phyloP scores from a whole-genome alignment of 345 rosid genomes.

The Moringa oleifera region DNA sequence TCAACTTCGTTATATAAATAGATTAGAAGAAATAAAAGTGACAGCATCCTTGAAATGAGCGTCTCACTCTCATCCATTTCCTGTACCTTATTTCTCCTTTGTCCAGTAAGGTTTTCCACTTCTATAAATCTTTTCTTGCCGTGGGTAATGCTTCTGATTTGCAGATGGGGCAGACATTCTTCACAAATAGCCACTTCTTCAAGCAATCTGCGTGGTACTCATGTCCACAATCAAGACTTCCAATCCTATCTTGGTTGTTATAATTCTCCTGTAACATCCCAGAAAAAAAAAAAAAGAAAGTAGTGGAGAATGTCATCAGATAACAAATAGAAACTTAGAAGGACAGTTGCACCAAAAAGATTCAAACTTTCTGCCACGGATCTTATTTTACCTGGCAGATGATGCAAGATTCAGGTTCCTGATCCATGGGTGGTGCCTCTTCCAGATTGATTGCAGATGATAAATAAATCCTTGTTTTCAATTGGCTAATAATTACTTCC shows the following conservation, averaged over 20 bases:
- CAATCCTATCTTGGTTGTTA: conserved; percentile 47
- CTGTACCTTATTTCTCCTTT: conserved; percentile 15
- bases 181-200: conserved; percentile 78
- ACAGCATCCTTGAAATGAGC: conserved; percentile 8
- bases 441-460: conserved; percentile 46
- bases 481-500: conserved; percentile 34
- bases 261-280: conserved; percentile 52
- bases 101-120: neutral
- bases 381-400: conserved; percentile 74
- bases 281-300: neutral
- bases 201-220: conserved; percentile 78
- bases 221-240: conserved; percentile 67
- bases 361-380: neutral
- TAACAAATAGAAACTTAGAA: neutral
- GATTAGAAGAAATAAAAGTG: conserved; percentile 20
- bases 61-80: conserved; percentile 14
- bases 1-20: conserved; percentile 28
- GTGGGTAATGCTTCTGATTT: conserved; percentile 66
- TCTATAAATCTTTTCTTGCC: conserved; percentile 15
- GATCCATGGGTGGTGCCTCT: conserved; percentile 47
- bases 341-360: neutral
- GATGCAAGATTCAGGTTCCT: conserved; percentile 62
- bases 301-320: conserved; percentile 3
- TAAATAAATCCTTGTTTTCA: conserved; percentile 47
- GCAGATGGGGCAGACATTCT: conserved; percentile 87